Base-by-base conservation (phyloP, 208 protist genomes). In the Trypanosoma scelopori region DNA sequence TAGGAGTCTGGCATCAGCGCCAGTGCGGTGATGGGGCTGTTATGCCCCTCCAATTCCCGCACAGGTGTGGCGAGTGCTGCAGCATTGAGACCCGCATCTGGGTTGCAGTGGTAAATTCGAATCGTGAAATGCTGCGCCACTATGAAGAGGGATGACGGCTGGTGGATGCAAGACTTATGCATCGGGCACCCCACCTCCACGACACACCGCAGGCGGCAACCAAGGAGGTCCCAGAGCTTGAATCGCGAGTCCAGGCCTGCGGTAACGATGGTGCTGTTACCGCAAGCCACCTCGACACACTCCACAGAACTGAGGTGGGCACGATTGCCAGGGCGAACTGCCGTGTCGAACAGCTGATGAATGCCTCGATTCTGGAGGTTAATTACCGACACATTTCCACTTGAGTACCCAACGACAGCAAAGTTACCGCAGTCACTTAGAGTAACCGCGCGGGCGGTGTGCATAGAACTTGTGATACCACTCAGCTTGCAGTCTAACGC, bases 341-440 rank as follows among this genome's bases (percentile, higher is more conserved):
- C 27, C 18, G 61, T 59, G 51, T 92, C 85, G 65, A 95, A 85
- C 30, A 95, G 62, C 55, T 95, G 90, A 22, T 71, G 76, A 41
- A 93, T 67, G 55, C 84, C 84, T 52, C 76, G 70, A 73, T 89
- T 93, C 70, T 97, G 89, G 50, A 97, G 56, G 46, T 73, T 94
- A 35, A 93, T 76, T 13, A 80, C 35, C 3, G 74, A 60, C 5
- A 87, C 84, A 76, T 93, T 83, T 56, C 92, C 92, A 65, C 87
- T 92, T 16, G 81, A 89, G 76, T 93, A 94, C 27, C 92, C 92
- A 20, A 94, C 82, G 20, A 93, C 71, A 42, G 84, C 89, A 71
- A 84, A 95, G 78, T 93, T 95, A 46, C 89, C 92, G 68, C 92
- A 97, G 55, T 85, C 84, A 32, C 85, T 91, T 47, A 97, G 71